phyloP scores from a whole-genome alignment of 2,329 filamentous ascomycete genomes.

The Aspergillus hortae region DNA sequence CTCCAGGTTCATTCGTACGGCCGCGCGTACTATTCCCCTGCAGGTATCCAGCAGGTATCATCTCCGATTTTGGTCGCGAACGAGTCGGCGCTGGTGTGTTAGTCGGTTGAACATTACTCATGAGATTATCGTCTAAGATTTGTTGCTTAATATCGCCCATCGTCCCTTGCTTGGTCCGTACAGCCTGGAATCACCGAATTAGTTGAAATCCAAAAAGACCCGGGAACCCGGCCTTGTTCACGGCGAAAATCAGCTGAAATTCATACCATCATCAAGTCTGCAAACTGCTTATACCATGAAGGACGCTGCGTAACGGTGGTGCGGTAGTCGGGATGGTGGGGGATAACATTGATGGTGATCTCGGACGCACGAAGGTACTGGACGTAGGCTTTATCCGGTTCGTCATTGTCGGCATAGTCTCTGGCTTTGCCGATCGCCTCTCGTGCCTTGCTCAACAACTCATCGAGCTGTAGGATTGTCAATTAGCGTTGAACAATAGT shows the following conservation, averaged over 20 bases:
- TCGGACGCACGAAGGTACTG: constrained; percentile 81
- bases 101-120: constrained; percentile 26
- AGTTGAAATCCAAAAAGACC: not conserved
- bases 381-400: constrained; percentile 70
- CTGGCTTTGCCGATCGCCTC: constrained; percentile 34
- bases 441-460: constrained; percentile 33
- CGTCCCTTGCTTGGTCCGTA: constrained; percentile 39
- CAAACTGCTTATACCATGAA: constrained; percentile 49
- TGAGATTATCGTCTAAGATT: constrained; percentile 37
- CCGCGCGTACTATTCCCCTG: constrained; percentile 16
- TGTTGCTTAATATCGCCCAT: constrained; percentile 41
- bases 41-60: constrained; percentile 10
- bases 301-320: constrained; percentile 56
- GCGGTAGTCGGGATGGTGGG: constrained; percentile 70
- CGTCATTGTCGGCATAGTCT: constrained; percentile 27
- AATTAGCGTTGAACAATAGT: constrained; percentile 13
- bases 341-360: constrained; percentile 72
- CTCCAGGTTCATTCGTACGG: constrained; percentile 20
- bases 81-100: constrained; percentile 10
- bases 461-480: constrained; percentile 25
- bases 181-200: constrained; percentile 24
- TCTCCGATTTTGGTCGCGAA: constrained; percentile 8
- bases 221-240: not conserved
- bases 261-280: constrained; percentile 45
- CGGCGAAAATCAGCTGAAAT: not conserved